These are phyloP conservation scores for Rhodotorula glutinis DNA, from an alignment of 1,284 basidiomycete species.

Conservation along the genomic window DNA sequence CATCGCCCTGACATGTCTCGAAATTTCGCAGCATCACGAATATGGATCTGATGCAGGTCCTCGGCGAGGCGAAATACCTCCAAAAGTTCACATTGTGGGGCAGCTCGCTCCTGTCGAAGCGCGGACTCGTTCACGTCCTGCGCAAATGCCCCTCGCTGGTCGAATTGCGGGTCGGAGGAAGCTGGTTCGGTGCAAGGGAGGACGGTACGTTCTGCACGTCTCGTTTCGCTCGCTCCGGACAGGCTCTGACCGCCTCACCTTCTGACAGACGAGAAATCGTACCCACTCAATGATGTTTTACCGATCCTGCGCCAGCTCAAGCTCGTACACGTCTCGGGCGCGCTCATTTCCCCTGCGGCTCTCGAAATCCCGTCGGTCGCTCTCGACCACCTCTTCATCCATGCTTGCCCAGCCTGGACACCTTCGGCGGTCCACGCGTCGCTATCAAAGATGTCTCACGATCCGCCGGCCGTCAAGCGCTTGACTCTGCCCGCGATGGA, in stretches of 20 bases:
- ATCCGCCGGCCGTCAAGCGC: conserved; percentile 13
- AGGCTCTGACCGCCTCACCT: not conserved
- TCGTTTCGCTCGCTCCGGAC: too few relatives aligned
- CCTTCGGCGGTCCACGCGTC: conserved; percentile 27
- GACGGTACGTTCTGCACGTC: conserved; percentile 22
- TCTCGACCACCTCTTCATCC: conserved; percentile 33
- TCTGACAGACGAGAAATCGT: conserved; percentile 34
- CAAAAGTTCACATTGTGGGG: conserved; percentile 38
- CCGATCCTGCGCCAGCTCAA: conserved; percentile 28
- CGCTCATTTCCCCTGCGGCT: conserved; percentile 31
- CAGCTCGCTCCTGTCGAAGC: conserved; percentile 32
- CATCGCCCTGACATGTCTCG: too few relatives aligned
- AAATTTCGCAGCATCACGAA: conserved; percentile 36
- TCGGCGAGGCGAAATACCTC: conserved; percentile 26
- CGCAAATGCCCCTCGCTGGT: conserved; percentile 30
- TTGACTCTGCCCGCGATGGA: conserved; percentile 35
- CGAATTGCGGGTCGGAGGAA: conserved; percentile 33
- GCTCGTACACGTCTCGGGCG: conserved; percentile 29
- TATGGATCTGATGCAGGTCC: conserved; percentile 32
- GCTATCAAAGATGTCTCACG: conserved; percentile 30
- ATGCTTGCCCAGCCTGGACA: conserved; percentile 22
- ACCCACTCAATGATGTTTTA: conserved; percentile 32
- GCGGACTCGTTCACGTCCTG: conserved; percentile 33
- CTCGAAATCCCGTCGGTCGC: conserved; percentile 27
- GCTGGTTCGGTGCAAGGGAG: conserved; percentile 40